Percentiles rank a stretch among this genome's conserved stretches.
These are phyloP conservation scores for Calcarisporium arbuscula DNA, from an alignment of 2,329 filamentous ascomycete genomes.

Conservation along the genomic window DNA sequence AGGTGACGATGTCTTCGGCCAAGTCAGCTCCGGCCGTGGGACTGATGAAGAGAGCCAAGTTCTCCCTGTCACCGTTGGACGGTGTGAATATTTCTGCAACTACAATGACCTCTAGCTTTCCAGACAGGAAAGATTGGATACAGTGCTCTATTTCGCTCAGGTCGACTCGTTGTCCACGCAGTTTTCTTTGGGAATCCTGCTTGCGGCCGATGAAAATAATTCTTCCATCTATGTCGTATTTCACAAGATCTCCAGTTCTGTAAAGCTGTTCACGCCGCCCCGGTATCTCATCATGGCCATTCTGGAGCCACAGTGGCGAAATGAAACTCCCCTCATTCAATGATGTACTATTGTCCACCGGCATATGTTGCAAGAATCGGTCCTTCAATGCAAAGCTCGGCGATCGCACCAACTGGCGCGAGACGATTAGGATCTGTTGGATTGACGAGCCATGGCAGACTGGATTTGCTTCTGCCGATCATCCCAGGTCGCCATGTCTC, in stretches of 20 bases:
- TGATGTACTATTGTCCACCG: neutral
- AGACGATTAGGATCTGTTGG: neutral
- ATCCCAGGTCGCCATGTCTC: neutral
- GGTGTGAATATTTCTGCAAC: slow-evolving; percentile 8
- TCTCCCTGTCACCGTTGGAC: neutral
- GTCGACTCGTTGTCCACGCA: slow-evolving; percentile 42
- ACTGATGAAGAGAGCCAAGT: slow-evolving; percentile 4
- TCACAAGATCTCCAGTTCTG: slow-evolving; percentile 5
- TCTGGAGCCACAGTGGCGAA: slow-evolving; percentile 1
- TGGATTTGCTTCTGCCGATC: neutral
- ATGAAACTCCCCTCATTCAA: slow-evolving; percentile 1
- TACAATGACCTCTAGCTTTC: slow-evolving; percentile 1
- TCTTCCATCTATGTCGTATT: slow-evolving; percentile 1
- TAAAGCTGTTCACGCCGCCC: neutral
- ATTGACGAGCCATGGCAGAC: slow-evolving; percentile 2
- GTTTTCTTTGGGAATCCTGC: slow-evolving; percentile 4
- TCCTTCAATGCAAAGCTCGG: slow-evolving; percentile 3
- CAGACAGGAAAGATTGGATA: neutral
- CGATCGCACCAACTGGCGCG: slow-evolving; percentile 3
- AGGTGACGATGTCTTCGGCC: slow-evolving; percentile 1
- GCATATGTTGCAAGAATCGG: slow-evolving; percentile 1
- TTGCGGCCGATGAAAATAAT: slow-evolving; percentile 1
- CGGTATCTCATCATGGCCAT: neutral
- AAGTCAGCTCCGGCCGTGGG: neutral
- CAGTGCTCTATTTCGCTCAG: slow-evolving; percentile 17